Evolutionary conservation across 768 basidiomycete genomes (phyloP), one percentile per base, ranked within the genome.

Genomic region (Russula abietina): DNA sequence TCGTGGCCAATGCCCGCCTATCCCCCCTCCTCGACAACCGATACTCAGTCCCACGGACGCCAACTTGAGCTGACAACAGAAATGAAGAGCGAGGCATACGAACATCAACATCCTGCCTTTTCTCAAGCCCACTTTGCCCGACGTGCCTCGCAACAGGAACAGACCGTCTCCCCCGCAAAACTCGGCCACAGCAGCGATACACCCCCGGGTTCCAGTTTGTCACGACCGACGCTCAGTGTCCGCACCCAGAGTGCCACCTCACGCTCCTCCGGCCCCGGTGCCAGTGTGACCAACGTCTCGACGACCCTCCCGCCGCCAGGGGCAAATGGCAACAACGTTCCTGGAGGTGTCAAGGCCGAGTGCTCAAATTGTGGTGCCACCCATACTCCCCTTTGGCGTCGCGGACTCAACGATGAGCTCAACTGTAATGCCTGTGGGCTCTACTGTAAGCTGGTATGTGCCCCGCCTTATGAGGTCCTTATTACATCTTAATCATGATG

Each of bases 351-450:
- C 62, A 93, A 92, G 75, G 88, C 89, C 7, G 91, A 92, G 68
- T 93, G 91, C 70, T 87, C 87, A 8, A 93, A 92, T 73, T 93
- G 91, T 69, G 91, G 91, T 24, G 91, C 91, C 4, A 93, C 90
- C 0, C 90, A 91, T 66, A 93, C 91, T 0, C 91, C 91, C 8
- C 81, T 93, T 30, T 93, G 91, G 91, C 79, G 91, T 19, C 81
- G 91, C 2, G 91, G 91, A 0, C 73, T 93, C 68, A 93, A 92
- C 65, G 91, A 93, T 66, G 91, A 93, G 75, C 73, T 93, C 61
- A 93, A 93, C 68, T 93, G 91, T 71, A 93, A 93, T 68, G 91
- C 91, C 0, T 93, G 91, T 66, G 91, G 91, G 4, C 75, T 93
- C 46, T 93, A 93, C 71, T 93, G 89, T 73, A 93, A 93, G 71